Base-by-base conservation (phyloP, 768 basidiomycete species). In the Lactarius evosmus region DNA sequence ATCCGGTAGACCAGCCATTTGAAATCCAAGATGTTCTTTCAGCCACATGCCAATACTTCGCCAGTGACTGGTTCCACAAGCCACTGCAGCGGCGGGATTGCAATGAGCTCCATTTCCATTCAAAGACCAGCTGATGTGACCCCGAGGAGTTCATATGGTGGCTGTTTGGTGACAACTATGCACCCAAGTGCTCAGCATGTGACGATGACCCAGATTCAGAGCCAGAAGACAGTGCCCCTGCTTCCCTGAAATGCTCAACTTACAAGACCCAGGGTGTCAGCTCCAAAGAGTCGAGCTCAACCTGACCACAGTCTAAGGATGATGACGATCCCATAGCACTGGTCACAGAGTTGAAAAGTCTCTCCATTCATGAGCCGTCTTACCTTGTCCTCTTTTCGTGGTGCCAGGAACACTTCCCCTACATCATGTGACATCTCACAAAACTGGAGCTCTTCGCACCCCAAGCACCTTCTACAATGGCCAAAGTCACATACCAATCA, bases 171-270 rank as follows among this genome's bases (percentile, higher is more conserved):
- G 17, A 2, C 17, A 22, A 11, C 3, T 4, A 4, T 1, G 0
- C 9, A 0, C n/a, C 41, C 19, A 44, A 22, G 41, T 9, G 8
- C 0, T 0, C 9, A 1, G 8, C 0, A 0, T n/a, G 6, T 9
- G 38, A 38, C 16, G 2, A 2, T 0, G 16, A 38, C 38, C 17
- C 38, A 17, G 38, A 38, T 4, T 38, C 38, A 5, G 38, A 38
- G 38, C 16, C 16, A 1, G 38, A 38, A 4, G 8, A 17, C 5
- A 17, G n/a, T n/a, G n/a, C 38, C 16, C 38, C 38, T 5, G n/a
- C n/a, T n/a, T n/a, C n/a, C n/a, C 8, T 16, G 6, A 16, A 38
- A 0, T 16, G 38, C 16, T 2, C 33, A 8, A 9, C 36, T 1
- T 56, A 56, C 16, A 38, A 36, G 17, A 56, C 55, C 0, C 27